Evolutionary conservation across 805 yeast genomes (phyloP).

Genomic region (Scheffersomyces lignosus): DNA sequence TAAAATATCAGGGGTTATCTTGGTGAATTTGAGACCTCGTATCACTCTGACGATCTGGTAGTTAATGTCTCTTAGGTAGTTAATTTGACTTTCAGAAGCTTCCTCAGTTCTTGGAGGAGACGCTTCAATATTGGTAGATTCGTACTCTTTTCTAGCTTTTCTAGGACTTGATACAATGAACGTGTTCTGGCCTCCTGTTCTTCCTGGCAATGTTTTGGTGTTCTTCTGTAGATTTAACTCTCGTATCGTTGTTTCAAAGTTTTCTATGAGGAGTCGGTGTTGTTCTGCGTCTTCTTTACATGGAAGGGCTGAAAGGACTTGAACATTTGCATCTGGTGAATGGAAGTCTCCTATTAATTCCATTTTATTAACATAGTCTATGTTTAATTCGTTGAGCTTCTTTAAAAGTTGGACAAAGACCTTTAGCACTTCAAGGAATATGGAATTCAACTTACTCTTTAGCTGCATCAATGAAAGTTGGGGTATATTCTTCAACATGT

Average conservation of each 20-base stretch:
- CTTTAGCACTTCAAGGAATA: conserved; percentile 37
- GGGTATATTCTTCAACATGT: conserved; percentile 24
- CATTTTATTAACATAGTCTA: conserved; percentile 24
- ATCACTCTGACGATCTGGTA: conserved; percentile 37
- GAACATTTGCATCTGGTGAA: conserved; percentile 8
- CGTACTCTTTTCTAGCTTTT: conserved; percentile 5
- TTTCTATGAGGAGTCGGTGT: conserved; percentile 28
- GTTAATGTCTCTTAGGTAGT: conserved; percentile 34
- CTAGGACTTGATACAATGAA: conserved; percentile 34
- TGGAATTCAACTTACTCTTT: conserved; percentile 31
- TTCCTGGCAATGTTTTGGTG: conserved; percentile 1
- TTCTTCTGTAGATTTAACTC: conserved; percentile 17
- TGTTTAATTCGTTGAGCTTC: conserved; percentile 27
- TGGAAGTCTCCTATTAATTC: conserved; percentile 28
- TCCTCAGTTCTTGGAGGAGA: conserved; percentile 2
- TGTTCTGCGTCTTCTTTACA: conserved; percentile 28
- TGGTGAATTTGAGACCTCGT: conserved; percentile 35
- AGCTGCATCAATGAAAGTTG: conserved; percentile 29
- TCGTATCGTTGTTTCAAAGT: conserved; percentile 28
- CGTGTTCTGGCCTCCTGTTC: conserved; percentile 3
- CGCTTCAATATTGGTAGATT: conserved; percentile 5
- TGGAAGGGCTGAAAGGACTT: conserved; percentile 26
- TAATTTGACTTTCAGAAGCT: conserved; percentile 18
- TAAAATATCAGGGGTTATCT: conserved; percentile 32
- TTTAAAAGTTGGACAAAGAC: conserved; percentile 30